Conservation (phyloP, 768 basidiomycete species). For the Tephrocybe rancida region DNA sequence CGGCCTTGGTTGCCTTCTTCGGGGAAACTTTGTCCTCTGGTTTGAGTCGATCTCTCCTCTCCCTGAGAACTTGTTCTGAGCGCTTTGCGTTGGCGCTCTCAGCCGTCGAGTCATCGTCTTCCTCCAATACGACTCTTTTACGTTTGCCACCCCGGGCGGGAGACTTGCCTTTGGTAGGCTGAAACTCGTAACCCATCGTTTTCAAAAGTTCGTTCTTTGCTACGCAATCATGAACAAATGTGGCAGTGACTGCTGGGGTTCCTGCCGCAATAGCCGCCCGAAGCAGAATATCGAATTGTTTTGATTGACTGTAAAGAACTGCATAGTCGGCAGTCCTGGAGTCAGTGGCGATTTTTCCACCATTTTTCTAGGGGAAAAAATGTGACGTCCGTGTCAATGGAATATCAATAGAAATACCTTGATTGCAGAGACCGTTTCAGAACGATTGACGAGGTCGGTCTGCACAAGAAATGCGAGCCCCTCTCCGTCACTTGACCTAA, state of each 20-base stretch:
- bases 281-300: constrained; percentile 50
- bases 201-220: constrained; percentile 45
- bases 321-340: constrained; percentile 62
- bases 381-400: not conserved
- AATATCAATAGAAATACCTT: constrained; percentile 47
- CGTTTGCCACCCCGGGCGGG: constrained; percentile 15
- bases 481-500: constrained; percentile 42
- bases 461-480: constrained; percentile 65
- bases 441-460: constrained; percentile 61
- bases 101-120: constrained; percentile 3
- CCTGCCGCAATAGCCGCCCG: constrained; percentile 33
- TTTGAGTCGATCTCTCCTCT: constrained; percentile 15
- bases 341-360: constrained; percentile 57
- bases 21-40: constrained; percentile 3
- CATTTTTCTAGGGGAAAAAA: constrained; percentile 53
- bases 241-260: constrained; percentile 50
- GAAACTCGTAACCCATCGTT: constrained; percentile 45
- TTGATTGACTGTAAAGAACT: constrained; percentile 55
- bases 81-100: constrained; percentile 11
- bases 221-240: constrained; percentile 58
- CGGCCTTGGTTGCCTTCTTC: not conserved
- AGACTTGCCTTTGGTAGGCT: constrained; percentile 18
- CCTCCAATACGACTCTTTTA: constrained; percentile 20
- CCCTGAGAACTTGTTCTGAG: constrained; percentile 10
- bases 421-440: constrained; percentile 51